These are phyloP conservation scores for Apiospora phragmitis DNA, from an alignment of 2,329 filamentous ascomycete species.

Conservation along the genomic window DNA sequence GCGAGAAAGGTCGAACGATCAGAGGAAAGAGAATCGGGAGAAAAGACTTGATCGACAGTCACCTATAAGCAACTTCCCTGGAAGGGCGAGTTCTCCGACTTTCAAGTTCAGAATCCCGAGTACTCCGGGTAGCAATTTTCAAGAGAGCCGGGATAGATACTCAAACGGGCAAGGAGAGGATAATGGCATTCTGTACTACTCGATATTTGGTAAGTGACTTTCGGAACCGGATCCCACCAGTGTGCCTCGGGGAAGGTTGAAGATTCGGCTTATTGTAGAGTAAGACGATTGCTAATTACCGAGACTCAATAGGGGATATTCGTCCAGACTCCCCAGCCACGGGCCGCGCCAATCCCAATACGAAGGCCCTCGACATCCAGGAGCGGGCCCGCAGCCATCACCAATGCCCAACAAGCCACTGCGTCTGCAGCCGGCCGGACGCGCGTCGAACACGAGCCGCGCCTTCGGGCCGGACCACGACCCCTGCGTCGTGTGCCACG, in stretches of 20 bases:
- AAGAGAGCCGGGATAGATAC: background rate
- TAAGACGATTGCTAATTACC: too few relatives aligned
- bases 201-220: background rate
- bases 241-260: too few relatives aligned
- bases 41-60: background rate
- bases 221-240: too few relatives aligned
- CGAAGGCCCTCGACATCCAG: background rate
- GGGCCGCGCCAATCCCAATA: background rate
- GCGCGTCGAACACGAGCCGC: background rate
- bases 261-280: too few relatives aligned
- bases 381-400: background rate
- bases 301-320: too few relatives aligned
- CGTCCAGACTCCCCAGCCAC: background rate
- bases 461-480: background rate
- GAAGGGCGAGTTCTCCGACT: background rate
- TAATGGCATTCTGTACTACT: background rate
- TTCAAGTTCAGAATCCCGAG: background rate
- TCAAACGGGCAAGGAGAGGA: background rate
- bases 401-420: background rate
- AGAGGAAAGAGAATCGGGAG: background rate
- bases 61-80: too few relatives aligned
- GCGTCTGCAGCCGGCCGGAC: background rate
- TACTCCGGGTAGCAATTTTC: background rate
- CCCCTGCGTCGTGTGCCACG: constrained; percentile 10
- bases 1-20: background rate